Evolutionary conservation across 257 asterid species (phyloP).

Genomic region (Fraxinus anomala): DNA sequence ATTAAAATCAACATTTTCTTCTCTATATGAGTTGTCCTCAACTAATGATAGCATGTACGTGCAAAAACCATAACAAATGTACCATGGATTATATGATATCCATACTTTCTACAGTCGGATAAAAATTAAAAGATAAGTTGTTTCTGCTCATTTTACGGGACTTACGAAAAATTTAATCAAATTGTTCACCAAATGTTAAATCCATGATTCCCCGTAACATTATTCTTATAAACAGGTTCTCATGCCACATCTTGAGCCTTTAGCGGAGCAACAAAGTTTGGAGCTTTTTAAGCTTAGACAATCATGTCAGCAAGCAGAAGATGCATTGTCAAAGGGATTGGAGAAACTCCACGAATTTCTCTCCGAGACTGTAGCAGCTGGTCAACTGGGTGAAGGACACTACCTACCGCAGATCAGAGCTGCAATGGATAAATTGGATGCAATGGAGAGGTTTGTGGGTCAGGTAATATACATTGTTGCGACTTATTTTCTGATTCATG

Average conservation of each 20-base stretch:
- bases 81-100: neutral
- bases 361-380: conserved; percentile 57
- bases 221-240: conserved; percentile 53
- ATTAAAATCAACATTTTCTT: neutral
- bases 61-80: neutral
- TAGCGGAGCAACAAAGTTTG: conserved; percentile 57
- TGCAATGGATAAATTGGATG: conserved; percentile 70
- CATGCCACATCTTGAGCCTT: conserved; percentile 61
- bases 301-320: conserved; percentile 90
- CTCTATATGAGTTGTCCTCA: neutral
- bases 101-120: neutral
- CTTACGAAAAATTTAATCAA: neutral
- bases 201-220: neutral
- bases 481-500: neutral
- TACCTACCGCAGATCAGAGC: conserved; percentile 59
- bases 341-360: conserved; percentile 65
- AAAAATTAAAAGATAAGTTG: neutral
- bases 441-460: conserved; percentile 64
- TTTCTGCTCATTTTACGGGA: neutral
- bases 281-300: conserved; percentile 55
- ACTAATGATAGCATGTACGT: neutral
- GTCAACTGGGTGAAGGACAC: conserved; percentile 57
- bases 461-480: conserved; percentile 55
- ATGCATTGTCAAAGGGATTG: conserved; percentile 88
- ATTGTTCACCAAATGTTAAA: neutral